Percentiles rank a stretch among this genome's conserved stretches.
phyloP scores from a whole-genome alignment of 2,329 filamentous ascomycete species.

The Knoxdaviesia capensis region DNA sequence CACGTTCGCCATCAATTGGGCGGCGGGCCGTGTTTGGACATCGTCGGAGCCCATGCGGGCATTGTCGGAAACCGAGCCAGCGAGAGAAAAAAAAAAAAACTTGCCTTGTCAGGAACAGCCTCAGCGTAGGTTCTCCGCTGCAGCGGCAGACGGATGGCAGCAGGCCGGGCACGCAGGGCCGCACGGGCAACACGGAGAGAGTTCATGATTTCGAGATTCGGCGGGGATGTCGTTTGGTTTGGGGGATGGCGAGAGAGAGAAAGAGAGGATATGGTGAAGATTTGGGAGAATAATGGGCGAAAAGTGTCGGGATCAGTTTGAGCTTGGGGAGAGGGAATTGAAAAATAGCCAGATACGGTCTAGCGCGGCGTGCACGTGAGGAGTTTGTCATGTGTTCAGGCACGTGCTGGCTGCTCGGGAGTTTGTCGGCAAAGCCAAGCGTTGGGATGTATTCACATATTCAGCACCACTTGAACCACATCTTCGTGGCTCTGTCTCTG shows the following conservation, averaged over 20 bases:
- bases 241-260: background rate
- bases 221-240: conserved; percentile 12
- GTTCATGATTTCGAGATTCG: conserved; percentile 50
- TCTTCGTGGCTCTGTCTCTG: background rate
- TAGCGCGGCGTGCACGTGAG: background rate
- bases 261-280: background rate
- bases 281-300: too few species aligned
- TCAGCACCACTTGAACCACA: background rate
- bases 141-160: conserved; percentile 52
- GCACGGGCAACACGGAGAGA: conserved; percentile 79
- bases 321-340: background rate
- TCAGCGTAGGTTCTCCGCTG: conserved; percentile 87
- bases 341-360: background rate
- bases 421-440: too few species aligned
- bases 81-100: conserved; percentile 9
- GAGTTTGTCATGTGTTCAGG: background rate
- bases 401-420: too few species aligned
- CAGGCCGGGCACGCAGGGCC: conserved; percentile 67
- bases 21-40: too few species aligned
- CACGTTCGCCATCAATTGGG: too few species aligned
- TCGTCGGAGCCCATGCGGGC: too few species aligned
- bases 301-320: conserved; percentile 2
- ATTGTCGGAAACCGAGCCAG: too few species aligned
- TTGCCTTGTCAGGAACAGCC: conserved; percentile 63
- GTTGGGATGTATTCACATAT: too few species aligned